A percentile compares a stretch with the other conserved stretches of the same genome.
Conservation (phyloP, 2,329 filamentous ascomycete genomes). For the Rhytidhysteron rufulum region DNA sequence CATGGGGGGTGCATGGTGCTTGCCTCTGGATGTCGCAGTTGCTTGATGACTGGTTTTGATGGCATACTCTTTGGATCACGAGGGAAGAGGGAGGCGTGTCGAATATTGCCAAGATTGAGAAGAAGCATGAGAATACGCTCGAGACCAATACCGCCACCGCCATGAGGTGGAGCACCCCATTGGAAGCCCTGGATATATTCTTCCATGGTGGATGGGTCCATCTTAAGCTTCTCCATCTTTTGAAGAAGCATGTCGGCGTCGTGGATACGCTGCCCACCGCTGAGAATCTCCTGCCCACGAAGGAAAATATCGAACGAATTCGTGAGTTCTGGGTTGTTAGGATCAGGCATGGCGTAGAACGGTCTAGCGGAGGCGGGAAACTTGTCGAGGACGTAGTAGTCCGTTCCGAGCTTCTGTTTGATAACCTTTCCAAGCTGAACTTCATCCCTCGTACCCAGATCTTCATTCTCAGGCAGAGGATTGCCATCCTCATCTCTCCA, state of each 20-base stretch:
- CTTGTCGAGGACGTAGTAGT: conserved; percentile 93
- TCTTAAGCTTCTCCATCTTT: conserved; percentile 71
- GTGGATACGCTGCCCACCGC: conserved; percentile 90
- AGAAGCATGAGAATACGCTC: conserved; percentile 86
- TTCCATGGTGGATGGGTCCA: conserved; percentile 78
- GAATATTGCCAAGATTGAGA: conserved; percentile 82
- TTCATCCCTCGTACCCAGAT: conserved; percentile 81
- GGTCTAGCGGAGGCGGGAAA: conserved; percentile 81
- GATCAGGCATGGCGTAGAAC: conserved; percentile 87
- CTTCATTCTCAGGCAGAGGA: conserved; percentile 66
- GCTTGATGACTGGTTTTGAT: conserved; percentile 56
- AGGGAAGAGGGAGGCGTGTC: conserved; percentile 81
- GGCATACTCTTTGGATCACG: conserved; percentile 87
- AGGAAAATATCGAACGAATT: conserved; percentile 97
- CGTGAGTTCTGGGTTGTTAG: conserved; percentile 67
- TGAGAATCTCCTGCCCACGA: conserved; percentile 87
- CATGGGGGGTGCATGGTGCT: conserved; percentile 72
- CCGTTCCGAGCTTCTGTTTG: conserved; percentile 80
- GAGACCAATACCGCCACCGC: conserved; percentile 83
- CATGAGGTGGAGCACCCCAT: conserved; percentile 83
- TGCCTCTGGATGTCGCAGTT: conserved; percentile 80
- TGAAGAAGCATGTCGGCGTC: conserved; percentile 69
- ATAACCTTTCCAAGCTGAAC: conserved; percentile 80
- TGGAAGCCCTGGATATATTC: conserved; percentile 88
- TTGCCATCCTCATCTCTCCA: conserved; percentile 76